Percentiles rank a stretch among this genome's conserved stretches.
Evolutionary conservation across 805 yeast genomes (phyloP).

Genomic region (Lipomyces oligophaga): DNA sequence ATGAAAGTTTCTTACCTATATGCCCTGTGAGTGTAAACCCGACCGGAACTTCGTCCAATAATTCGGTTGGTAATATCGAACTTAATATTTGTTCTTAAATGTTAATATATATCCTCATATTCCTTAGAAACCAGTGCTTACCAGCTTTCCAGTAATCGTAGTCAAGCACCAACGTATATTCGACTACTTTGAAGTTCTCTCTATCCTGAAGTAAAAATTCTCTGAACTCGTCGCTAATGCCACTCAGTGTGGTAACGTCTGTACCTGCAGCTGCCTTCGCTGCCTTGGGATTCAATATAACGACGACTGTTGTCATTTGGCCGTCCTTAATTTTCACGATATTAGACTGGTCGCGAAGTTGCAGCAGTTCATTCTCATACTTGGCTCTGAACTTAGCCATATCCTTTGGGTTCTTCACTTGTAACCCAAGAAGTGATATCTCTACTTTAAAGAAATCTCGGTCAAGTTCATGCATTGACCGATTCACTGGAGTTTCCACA

Average conservation of each 20-base stretch:
- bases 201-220: slow-evolving; percentile 48
- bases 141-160: slow-evolving; percentile 78
- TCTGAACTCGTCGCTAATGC: slow-evolving; percentile 44
- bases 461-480: slow-evolving; percentile 48
- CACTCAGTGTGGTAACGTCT: slow-evolving; percentile 2
- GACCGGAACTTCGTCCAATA: slow-evolving; percentile 71
- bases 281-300: slow-evolving; percentile 14
- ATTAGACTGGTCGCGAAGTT: slow-evolving; percentile 66
- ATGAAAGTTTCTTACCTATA: slow-evolving; percentile 39
- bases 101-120: not conserved
- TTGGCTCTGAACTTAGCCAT: slow-evolving; percentile 60
- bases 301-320: slow-evolving; percentile 37
- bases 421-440: slow-evolving; percentile 63
- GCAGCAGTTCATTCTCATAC: slow-evolving; percentile 58
- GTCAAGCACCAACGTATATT: slow-evolving; percentile 55
- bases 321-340: slow-evolving; percentile 47
- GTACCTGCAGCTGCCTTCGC: slow-evolving; percentile 8
- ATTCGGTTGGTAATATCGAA: slow-evolving; percentile 69
- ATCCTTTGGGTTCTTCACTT: slow-evolving; percentile 60
- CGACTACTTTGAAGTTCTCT: slow-evolving; percentile 38
- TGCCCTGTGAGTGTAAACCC: slow-evolving; percentile 95
- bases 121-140: slow-evolving; percentile 1
- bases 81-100: slow-evolving; percentile 67
- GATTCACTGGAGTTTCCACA: slow-evolving; percentile 7
- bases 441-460: slow-evolving; percentile 55